These are phyloP conservation scores for Trichocladium antarcticum DNA, from an alignment of 495 filamentous ascomycete species.

Conservation along the genomic window DNA sequence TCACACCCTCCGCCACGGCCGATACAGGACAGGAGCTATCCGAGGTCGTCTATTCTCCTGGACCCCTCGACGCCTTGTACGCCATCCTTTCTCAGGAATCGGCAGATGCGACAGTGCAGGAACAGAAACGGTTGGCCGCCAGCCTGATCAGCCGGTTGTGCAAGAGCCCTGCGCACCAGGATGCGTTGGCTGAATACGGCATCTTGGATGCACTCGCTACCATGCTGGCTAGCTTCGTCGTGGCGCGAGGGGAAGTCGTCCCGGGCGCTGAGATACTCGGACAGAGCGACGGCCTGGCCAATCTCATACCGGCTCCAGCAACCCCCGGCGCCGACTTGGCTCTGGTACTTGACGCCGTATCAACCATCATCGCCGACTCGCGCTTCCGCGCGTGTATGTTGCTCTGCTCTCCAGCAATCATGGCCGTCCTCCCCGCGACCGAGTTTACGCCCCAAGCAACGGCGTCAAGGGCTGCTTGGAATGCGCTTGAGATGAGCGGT, in stretches of 20 bases:
- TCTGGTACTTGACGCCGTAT: slow-evolving; percentile 68
- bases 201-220: slow-evolving; percentile 72
- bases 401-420: slow-evolving; percentile 63
- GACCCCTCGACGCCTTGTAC: slow-evolving; percentile 47
- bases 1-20: slow-evolving; percentile 27
- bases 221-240: slow-evolving; percentile 62
- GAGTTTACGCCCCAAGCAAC: slow-evolving; percentile 18
- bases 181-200: slow-evolving; percentile 53
- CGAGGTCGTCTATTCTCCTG: slow-evolving; percentile 50
- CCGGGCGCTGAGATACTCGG: slow-evolving; percentile 43
- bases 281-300: slow-evolving; percentile 32
- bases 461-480: slow-evolving; percentile 27
- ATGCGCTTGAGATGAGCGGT: slow-evolving; percentile 26
- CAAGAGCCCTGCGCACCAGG: slow-evolving; percentile 56
- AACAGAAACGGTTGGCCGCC: slow-evolving; percentile 54
- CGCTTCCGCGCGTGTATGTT: slow-evolving; percentile 66
- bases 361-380: slow-evolving; percentile 67
- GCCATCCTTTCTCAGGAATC: slow-evolving; percentile 55
- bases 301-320: slow-evolving; percentile 45
- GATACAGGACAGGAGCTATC: slow-evolving; percentile 38
- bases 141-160: slow-evolving; percentile 55
- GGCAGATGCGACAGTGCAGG: slow-evolving; percentile 38
- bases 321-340: slow-evolving; percentile 50
- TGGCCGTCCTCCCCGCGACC: slow-evolving; percentile 53
- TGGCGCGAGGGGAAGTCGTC: slow-evolving; percentile 53